phyloP scores from a whole-genome alignment of 805 yeast species.

The Huiozyma naganishii region DNA sequence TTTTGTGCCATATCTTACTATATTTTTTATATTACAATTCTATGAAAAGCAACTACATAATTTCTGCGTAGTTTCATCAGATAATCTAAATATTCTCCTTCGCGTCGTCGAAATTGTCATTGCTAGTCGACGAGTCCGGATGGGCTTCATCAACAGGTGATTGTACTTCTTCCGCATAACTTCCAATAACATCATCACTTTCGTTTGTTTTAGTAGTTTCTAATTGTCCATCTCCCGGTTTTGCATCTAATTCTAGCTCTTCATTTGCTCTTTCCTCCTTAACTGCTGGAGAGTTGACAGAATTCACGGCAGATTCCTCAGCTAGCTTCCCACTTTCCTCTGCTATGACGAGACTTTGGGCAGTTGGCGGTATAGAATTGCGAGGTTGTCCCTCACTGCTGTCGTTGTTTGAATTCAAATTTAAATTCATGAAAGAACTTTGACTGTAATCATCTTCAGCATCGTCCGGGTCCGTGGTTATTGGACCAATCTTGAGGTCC shows the following conservation, averaged over 20 bases:
- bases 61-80: too few relatives aligned
- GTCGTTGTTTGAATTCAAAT: too few relatives aligned
- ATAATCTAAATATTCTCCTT: conserved; percentile 7
- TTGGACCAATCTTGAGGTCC: conserved; percentile 19
- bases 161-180: conserved; percentile 3
- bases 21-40: not conserved
- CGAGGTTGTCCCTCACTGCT: too few relatives aligned
- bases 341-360: not conserved
- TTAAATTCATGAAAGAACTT: too few relatives aligned
- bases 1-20: not conserved
- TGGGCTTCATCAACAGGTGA: not conserved
- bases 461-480: not conserved
- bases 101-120: conserved; percentile 13
- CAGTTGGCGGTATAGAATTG: too few relatives aligned
- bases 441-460: too few relatives aligned
- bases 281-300: not conserved
- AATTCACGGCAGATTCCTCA: not conserved
- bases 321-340: not conserved
- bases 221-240: not conserved
- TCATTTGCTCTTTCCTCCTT: not conserved
- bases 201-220: conserved; percentile 1
- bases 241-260: too few relatives aligned
- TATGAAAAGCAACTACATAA: too few relatives aligned
- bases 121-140: conserved; percentile 2
- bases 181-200: conserved; percentile 5